These are phyloP conservation scores for Fusarium sp. DNA, from an alignment of 2,329 filamentous ascomycete species.

Conservation along the genomic window DNA sequence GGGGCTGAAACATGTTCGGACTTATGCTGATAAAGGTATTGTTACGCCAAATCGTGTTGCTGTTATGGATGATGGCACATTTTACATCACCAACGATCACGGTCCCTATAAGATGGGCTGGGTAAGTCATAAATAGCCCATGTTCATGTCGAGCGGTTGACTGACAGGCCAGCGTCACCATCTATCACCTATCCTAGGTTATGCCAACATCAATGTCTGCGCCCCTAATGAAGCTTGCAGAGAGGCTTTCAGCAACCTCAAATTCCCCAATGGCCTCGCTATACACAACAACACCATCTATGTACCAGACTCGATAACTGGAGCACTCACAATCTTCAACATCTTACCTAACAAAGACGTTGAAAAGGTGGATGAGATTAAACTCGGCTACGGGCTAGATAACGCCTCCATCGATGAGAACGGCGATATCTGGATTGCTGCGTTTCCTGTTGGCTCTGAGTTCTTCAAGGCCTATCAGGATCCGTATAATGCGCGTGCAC, in stretches of 20 bases:
- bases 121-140: background rate
- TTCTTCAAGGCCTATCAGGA: conserved; percentile 33
- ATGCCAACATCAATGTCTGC: conserved; percentile 50
- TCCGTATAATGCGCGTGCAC: conserved; percentile 13
- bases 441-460: conserved; percentile 26
- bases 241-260: conserved; percentile 36
- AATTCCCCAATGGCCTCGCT: conserved; percentile 51
- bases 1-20: conserved; percentile 37
- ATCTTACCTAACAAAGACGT: conserved; percentile 6
- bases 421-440: conserved; percentile 38
- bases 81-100: conserved; percentile 43
- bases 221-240: conserved; percentile 35
- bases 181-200: conserved; percentile 41
- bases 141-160: fast-evolving
- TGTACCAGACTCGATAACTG: conserved; percentile 46
- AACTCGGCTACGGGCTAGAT: conserved; percentile 29
- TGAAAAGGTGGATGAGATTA: conserved; percentile 25
- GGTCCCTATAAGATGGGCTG: conserved; percentile 32
- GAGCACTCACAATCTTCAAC: conserved; percentile 37
- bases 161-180: conserved; percentile 23
- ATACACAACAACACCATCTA: conserved; percentile 49
- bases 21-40: conserved; percentile 29
- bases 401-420: conserved; percentile 43
- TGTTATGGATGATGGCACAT: background rate
- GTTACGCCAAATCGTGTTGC: conserved; percentile 43